phyloP scores from a whole-genome alignment of 495 filamentous ascomycete species.

The Trichoderma asperelloides region DNA sequence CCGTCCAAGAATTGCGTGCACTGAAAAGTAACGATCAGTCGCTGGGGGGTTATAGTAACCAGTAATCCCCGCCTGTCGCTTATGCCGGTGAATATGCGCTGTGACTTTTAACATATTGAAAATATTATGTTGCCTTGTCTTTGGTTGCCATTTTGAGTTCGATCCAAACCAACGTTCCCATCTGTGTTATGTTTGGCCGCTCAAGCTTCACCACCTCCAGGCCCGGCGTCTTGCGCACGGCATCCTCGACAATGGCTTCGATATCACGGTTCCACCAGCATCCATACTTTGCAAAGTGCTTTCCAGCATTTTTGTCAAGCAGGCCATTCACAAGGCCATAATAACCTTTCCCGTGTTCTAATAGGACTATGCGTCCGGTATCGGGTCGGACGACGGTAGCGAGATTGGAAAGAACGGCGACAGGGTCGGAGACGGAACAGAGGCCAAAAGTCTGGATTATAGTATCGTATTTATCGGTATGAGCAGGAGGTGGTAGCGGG shows the following conservation, averaged over 20 bases:
- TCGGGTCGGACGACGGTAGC: constrained; percentile 41
- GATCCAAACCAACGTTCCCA: constrained; percentile 53
- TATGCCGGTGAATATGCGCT: not conserved
- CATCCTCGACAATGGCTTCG: constrained; percentile 54
- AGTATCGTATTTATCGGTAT: constrained; percentile 59
- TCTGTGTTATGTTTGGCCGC: constrained; percentile 54
- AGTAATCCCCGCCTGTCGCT: not conserved
- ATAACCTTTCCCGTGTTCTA: constrained; percentile 83
- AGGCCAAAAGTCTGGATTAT: constrained; percentile 89
- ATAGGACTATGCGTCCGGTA: constrained; percentile 66
- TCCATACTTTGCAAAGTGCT: constrained; percentile 75
- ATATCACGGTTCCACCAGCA: constrained; percentile 99
- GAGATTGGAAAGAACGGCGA: constrained; percentile 52
- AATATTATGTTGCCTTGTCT: not conserved
- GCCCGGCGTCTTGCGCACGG: constrained; percentile 53
- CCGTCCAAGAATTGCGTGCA: not conserved
- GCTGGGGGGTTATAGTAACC: too few relatives aligned
- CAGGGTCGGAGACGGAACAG: constrained; percentile 75
- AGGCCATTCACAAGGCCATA: constrained; percentile 69
- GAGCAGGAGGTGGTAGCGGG: constrained; percentile 19
- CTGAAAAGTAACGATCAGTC: not conserved
- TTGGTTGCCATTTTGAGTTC: constrained; percentile 30
- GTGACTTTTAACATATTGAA: not conserved
- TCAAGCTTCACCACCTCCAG: constrained; percentile 65
- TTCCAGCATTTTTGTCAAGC: constrained; percentile 66